Evolutionary conservation across 805 yeast genomes (phyloP), one percentile per base, ranked within the genome.

Genomic region (Saturnispora galanensis): DNA sequence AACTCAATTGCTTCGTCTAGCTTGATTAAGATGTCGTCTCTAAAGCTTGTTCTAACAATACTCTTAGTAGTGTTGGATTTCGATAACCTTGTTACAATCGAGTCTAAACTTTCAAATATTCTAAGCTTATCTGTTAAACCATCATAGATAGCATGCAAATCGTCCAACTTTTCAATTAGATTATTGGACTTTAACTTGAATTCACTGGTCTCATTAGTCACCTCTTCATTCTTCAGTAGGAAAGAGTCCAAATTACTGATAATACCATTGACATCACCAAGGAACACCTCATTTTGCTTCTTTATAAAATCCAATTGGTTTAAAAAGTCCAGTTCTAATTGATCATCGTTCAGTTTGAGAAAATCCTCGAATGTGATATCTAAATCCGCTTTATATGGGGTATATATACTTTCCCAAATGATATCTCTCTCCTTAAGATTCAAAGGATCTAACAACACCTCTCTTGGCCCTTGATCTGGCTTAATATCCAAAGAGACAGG

Each of bases 1-100:
- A 85, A 89, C 2, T 56, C 63, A 33, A 89, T 62, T 31, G 94
- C 85, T 12, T 63, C 65, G 56, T 88, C 95, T 40, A 90, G 65
- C 42, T 76, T 76, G 1, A 42, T 47, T 42, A 90, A 60, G 54
- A 79, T 66, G 3, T 68, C 65, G 4, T 66, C 62, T 17, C 64
- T 64, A 63, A 85, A 85, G 10, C 74, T 69, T 17, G 72, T 69
- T 46, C 72, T 71, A 38, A 75, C 70, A 4, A 88, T 88, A 31
- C 82, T 70, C n/a, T 81, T 74, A 1, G 85, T 86, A 1, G 75
- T 68, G 46, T 64, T 61, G 2, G 85, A 79, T 21, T 78, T 73
- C 51, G 87, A 82, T 49, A 90, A 70, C 35, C 71, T 70, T 46
- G 77, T 73, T 32, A 85, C 81, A 35, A 86, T 79, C 3, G 73